Percentiles rank a stretch among this genome's conserved stretches.
These are phyloP conservation scores for Trypanosoma avium DNA, from an alignment of 208 protist species.

Conservation along the genomic window DNA sequence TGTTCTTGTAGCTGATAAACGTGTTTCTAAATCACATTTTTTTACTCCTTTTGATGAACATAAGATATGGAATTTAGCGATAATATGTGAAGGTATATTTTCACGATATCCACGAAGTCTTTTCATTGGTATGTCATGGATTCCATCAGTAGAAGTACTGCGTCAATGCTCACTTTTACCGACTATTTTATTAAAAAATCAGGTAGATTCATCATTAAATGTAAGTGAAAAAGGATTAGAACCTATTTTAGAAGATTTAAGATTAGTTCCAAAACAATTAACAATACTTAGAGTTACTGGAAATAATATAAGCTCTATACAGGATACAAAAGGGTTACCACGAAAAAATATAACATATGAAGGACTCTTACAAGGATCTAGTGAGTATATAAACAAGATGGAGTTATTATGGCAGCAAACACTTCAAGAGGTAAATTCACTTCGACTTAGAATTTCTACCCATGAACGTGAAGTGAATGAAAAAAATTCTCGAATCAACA, in stretches of 20 bases:
- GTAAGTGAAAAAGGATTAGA: neutral
- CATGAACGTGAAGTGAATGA: constrained; percentile 39
- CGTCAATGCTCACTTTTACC: constrained; percentile 25
- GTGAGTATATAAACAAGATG: constrained; percentile 59
- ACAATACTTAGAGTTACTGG: constrained; percentile 4
- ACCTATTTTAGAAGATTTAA: neutral
- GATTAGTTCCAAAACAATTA: constrained; percentile 8
- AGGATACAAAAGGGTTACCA: neutral
- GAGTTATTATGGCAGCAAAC: constrained; percentile 59
- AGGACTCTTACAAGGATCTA: constrained; percentile 50
- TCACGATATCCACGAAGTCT: constrained; percentile 49
- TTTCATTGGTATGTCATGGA: constrained; percentile 43
- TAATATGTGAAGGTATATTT: constrained; percentile 57
- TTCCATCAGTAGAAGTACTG: constrained; percentile 30
- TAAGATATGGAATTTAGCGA: constrained; percentile 59
- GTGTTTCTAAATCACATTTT: neutral
- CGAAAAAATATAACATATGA: constrained; percentile 35
- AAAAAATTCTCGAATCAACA: constrained; percentile 38
- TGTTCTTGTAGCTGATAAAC: constrained; percentile 68
- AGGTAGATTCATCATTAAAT: neutral
- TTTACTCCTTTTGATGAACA: constrained; percentile 72
- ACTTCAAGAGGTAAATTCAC: constrained; percentile 42
- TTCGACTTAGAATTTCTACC: constrained; percentile 31
- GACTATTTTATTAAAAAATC: neutral
- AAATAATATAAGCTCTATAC: neutral